Percentiles rank a stretch among this genome's conserved stretches.
Conservation (phyloP, 257 asterid genomes). For the Cruciata laevipes region DNA sequence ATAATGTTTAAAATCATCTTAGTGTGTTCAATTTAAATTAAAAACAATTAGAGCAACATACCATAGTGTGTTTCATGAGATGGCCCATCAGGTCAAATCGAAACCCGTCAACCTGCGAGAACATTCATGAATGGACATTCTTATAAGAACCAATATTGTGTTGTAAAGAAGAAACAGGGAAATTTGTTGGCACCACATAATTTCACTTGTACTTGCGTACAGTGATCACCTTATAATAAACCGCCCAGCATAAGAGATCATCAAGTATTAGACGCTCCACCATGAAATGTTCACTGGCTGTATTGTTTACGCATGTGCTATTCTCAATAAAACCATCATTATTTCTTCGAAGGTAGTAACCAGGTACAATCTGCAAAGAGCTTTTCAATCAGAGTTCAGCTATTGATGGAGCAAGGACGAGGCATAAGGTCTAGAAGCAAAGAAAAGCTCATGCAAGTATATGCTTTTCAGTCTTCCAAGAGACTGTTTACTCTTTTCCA, state of each 20-base stretch:
- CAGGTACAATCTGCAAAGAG: slow-evolving; percentile 86
- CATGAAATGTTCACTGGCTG: slow-evolving; percentile 98
- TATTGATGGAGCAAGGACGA: background rate
- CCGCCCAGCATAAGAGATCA: slow-evolving; percentile 83
- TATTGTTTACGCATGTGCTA: slow-evolving; percentile 82
- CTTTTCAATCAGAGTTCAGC: slow-evolving; percentile 7
- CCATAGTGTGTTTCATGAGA: slow-evolving; percentile 88
- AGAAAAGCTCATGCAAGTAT: background rate
- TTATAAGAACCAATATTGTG: slow-evolving; percentile 8
- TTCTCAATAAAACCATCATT: slow-evolving; percentile 75
- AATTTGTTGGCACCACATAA: background rate
- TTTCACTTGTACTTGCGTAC: background rate
- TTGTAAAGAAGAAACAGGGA: background rate
- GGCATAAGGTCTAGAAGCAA: background rate
- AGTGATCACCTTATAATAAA: slow-evolving; percentile 64
- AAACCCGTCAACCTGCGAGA: slow-evolving; percentile 89
- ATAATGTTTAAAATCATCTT: background rate
- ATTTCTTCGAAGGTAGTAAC: slow-evolving; percentile 87
- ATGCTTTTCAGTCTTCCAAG: background rate
- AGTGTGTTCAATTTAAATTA: background rate
- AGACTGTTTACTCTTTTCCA: background rate
- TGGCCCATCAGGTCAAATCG: slow-evolving; percentile 99
- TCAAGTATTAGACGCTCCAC: slow-evolving; percentile 85
- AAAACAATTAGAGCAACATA: slow-evolving; percentile 26
- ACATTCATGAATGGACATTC: slow-evolving; percentile 14